These are phyloP conservation scores for Arbutus unedo DNA, from an alignment of 148 eudicot species.

Conservation along the genomic window DNA sequence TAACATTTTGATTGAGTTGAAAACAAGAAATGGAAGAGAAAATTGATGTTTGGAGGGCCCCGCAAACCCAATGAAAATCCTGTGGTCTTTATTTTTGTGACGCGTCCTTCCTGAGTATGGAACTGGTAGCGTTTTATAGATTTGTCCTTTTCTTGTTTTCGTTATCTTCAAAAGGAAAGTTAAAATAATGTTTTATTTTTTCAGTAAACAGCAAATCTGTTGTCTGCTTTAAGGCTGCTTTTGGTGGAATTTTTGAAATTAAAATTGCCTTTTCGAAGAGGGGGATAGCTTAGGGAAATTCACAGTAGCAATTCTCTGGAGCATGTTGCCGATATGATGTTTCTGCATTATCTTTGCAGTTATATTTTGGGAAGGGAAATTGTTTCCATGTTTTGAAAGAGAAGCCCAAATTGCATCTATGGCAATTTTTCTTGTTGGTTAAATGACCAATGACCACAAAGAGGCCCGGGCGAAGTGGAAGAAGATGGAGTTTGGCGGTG, in stretches of 20 bases:
- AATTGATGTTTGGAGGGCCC: neutral
- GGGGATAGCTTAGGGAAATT: neutral
- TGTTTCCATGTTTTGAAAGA: neutral
- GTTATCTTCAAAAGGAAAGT: neutral
- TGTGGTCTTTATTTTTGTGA: neutral
- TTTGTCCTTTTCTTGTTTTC: neutral
- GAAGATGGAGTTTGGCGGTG: neutral
- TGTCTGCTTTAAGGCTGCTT: neutral
- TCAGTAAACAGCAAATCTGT: neutral
- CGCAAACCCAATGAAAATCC: neutral
- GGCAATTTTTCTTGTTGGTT: neutral
- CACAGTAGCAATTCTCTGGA: neutral
- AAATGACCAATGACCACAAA: neutral
- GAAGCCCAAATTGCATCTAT: neutral
- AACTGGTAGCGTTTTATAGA: too few species aligned
- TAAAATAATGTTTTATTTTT: neutral
- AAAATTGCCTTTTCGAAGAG: neutral
- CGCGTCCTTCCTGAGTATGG: neutral
- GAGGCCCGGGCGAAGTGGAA: neutral
- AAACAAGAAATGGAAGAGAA: too few species aligned
- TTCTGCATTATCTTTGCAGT: neutral
- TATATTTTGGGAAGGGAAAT: neutral
- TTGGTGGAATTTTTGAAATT: neutral
- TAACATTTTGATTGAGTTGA: too few species aligned
- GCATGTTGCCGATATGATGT: neutral